Evolutionary conservation across 257 asterid species (phyloP).

Genomic region (Rubia yunnanensis): DNA sequence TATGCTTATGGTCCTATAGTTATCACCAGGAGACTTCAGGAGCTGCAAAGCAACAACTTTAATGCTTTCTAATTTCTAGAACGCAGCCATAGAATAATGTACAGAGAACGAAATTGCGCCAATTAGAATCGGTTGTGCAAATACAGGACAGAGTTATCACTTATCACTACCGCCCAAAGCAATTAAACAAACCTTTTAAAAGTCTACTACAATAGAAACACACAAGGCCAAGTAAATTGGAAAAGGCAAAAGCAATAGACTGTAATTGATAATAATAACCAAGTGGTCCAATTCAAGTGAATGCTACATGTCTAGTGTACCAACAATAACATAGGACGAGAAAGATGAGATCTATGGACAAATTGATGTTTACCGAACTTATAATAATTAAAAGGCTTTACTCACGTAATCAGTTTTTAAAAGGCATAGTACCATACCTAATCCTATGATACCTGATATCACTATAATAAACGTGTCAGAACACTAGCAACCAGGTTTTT

Average conservation of each 20-base stretch:
- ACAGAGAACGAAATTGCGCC: not conserved
- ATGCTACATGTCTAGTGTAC: conserved; percentile 2
- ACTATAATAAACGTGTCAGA: not conserved
- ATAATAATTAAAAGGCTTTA: not conserved
- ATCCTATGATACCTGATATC: not conserved
- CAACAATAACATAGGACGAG: conserved; percentile 3
- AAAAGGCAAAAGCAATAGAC: not conserved
- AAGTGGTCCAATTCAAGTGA: not conserved
- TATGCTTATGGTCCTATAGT: not conserved
- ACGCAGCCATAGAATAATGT: not conserved
- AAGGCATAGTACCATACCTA: not conserved
- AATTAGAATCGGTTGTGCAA: not conserved
- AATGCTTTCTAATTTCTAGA: not conserved
- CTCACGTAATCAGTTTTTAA: not conserved
- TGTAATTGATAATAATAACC: not conserved
- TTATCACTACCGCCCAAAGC: not conserved
- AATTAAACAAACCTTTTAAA: not conserved
- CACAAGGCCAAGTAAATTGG: not conserved
- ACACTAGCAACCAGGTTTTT: not conserved
- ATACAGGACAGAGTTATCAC: not conserved
- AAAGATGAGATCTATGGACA: conserved; percentile 3
- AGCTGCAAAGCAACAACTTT: conserved; percentile 1
- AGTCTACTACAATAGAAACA: not conserved
- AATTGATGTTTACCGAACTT: conserved; percentile 25
- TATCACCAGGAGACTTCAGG: conserved; percentile 11